Conservation (phyloP, 805 yeast genomes). For the Cyberlindnera sargentensis region DNA sequence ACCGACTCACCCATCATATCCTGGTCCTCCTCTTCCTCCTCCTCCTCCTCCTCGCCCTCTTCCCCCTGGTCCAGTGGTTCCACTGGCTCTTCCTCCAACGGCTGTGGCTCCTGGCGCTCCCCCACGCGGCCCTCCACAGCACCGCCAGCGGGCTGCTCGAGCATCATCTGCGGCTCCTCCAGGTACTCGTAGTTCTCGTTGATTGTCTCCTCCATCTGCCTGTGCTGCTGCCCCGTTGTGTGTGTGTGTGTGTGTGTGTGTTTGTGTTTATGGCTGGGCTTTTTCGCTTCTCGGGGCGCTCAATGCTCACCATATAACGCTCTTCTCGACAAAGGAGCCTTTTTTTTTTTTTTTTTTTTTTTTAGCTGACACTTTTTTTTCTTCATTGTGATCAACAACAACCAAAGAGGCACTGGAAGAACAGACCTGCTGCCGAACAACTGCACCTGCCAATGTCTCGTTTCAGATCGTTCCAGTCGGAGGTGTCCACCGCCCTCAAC, state of each 20-base stretch:
- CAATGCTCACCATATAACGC: too few relatives aligned
- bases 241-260: too few relatives aligned
- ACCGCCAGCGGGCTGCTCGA: not conserved
- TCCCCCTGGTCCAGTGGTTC: slow-evolving; percentile 6
- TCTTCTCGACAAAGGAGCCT: too few relatives aligned
- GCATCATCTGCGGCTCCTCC: slow-evolving; percentile 19
- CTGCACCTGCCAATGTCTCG: not conserved
- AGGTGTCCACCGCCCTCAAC: slow-evolving; percentile 20
- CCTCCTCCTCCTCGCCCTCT: slow-evolving; percentile 7
- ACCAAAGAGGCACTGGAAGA: not conserved
- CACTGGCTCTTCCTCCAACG: not conserved
- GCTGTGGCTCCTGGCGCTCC: too few relatives aligned
- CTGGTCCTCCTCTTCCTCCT: slow-evolving; percentile 26
- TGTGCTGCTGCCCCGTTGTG: too few relatives aligned
- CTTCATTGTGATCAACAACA: not conserved
- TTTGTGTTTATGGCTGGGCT: too few relatives aligned
- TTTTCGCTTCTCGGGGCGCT: too few relatives aligned
- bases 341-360: too few relatives aligned
- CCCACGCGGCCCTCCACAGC: too few relatives aligned
- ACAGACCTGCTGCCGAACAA: not conserved
- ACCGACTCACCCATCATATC: slow-evolving; percentile 49
- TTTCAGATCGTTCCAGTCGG: slow-evolving; percentile 25
- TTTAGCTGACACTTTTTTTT: too few relatives aligned
- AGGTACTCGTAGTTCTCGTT: slow-evolving; percentile 19
- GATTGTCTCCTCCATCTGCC: slow-evolving; percentile 10